Evolutionary conservation across 2,329 filamentous ascomycete genomes (phyloP).

Genomic region (Calonectria pteridis): DNA sequence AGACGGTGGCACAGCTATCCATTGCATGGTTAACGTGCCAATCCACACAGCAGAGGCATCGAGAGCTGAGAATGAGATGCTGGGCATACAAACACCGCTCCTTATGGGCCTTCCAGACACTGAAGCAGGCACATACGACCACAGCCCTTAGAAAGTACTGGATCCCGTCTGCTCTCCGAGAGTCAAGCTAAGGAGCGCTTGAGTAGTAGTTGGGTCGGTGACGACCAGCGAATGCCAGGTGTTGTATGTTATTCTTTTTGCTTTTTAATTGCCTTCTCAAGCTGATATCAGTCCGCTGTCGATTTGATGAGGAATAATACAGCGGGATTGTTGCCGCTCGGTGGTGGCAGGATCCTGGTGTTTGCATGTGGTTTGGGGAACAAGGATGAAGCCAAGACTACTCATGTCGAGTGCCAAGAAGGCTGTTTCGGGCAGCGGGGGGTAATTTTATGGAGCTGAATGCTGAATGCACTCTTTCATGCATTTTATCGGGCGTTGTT

Average conservation of each 20-base stretch:
- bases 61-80: neutral
- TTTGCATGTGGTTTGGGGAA: neutral
- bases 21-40: neutral
- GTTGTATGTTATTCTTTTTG: slow-evolving; percentile 4
- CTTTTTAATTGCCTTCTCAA: neutral
- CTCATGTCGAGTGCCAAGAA: neutral
- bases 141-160: slow-evolving; percentile 10
- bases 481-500: neutral
- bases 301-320: too few relatives aligned
- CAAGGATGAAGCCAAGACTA: neutral
- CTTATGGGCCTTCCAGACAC: neutral
- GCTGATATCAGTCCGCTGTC: neutral
- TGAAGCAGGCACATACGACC: neutral
- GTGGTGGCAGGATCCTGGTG: neutral
- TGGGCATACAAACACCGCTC: too few relatives aligned
- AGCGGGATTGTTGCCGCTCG: neutral
- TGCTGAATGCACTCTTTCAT: neutral
- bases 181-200: slow-evolving; percentile 10
- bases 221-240: slow-evolving; percentile 10
- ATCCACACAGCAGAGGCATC: neutral
- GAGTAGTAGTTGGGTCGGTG: slow-evolving; percentile 13
- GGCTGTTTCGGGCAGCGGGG: neutral
- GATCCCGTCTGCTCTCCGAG: slow-evolving; percentile 11
- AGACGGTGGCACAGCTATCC: neutral
- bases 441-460: neutral